Base-by-base conservation (phyloP, 176 grass and related monocot species). In the Carex myosuroides region DNA sequence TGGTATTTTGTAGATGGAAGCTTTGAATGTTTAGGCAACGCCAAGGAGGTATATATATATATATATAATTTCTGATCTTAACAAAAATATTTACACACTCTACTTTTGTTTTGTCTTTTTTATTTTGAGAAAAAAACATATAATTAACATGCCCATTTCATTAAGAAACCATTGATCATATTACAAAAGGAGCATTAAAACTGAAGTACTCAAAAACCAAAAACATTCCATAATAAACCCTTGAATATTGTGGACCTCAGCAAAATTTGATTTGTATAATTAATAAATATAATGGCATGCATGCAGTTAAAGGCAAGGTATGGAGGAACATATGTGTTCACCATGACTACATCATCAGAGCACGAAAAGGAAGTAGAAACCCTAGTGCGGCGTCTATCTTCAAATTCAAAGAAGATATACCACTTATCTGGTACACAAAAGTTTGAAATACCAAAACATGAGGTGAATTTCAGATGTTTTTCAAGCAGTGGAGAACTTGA, bases 401-500 rank as follows among this genome's bases (percentile, higher is more conserved):
- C 88, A 26, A 86, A 76, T 24, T 68, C 50, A 53, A 86, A 79
- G 35, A 89, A 79, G 80, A 84, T 61, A 7, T 89, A 89, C 22
- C 84, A 86, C 9, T 69, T 89, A 17, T 76, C 88, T 17, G 88
- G 88, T 69, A 89, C 88, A 8, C 88, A 89, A 41, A 89, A 89
- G 17, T 89, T 89, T 33, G 88, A 89, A 76, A 54, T 89, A 52
- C 84, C 84, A 52, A 89, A 89, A 65, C 32, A 86, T 2, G 88
- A 68, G 16, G 70, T 84, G 37, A 54, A 82, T 89, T 39, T 50
- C 88, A 13, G 37, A 79, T 52, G 77, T 89, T 35, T 89, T 89
- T n/a, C 14, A 67, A 21, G 46, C 61, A 12, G 62, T 89, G 18
- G 70, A 86, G 48, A 58, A 52, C 11, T 79, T 70, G 14, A 89